These are phyloP conservation scores for Rubia peregrina DNA, from an alignment of 305 asterid species.

Conservation along the genomic window DNA sequence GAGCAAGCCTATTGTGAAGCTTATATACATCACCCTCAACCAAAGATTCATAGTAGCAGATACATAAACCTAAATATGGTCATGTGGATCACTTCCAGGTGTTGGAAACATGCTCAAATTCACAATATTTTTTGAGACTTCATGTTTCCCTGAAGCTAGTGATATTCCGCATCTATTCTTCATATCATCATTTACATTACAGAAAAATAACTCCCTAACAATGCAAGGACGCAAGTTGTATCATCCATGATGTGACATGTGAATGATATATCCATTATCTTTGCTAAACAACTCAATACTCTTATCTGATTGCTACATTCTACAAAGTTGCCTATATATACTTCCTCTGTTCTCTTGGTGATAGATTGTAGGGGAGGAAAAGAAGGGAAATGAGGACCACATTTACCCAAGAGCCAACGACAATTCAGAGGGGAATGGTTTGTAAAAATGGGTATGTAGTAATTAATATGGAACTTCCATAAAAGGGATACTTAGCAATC, in stretches of 20 bases:
- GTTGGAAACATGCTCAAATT: neutral
- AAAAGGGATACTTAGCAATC: no score
- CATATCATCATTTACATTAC: neutral
- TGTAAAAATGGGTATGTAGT: no score
- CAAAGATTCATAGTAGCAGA: neutral
- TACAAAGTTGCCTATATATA: no score
- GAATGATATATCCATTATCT: neutral
- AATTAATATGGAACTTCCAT: neutral
- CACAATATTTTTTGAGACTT: neutral
- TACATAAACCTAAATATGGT: neutral
- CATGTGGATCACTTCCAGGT: neutral
- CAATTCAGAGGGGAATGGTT: neutral
- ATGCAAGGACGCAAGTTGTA: neutral
- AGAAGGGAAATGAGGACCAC: neutral
- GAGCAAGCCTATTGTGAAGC: neutral
- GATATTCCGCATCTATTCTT: neutral
- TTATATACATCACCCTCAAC: neutral
- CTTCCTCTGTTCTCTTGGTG: neutral
- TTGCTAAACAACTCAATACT: neutral
- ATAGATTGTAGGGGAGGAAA: neutral
- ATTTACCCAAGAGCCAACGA: neutral
- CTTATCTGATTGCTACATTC: neutral
- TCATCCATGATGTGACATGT: neutral
- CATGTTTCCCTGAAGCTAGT: neutral
- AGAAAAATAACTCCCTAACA: neutral